phyloP scores from a whole-genome alignment of 768 basidiomycete genomes.

The Collybia mongolica region DNA sequence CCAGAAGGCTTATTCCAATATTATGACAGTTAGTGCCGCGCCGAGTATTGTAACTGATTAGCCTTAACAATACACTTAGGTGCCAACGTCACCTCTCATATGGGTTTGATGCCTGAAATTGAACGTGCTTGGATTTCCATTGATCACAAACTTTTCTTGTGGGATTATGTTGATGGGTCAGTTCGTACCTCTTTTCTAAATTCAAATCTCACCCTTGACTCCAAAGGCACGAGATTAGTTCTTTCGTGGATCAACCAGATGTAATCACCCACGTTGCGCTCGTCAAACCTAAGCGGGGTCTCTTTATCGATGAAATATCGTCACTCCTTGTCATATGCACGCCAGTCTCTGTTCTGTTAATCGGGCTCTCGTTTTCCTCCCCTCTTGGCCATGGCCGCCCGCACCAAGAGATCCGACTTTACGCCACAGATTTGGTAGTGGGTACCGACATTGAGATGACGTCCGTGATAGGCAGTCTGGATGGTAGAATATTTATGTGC shows the following conservation, averaged over 20 bases:
- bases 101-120: conserved; percentile 92
- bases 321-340: conserved; percentile 90
- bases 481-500: conserved; percentile 91
- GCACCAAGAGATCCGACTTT: conserved; percentile 81
- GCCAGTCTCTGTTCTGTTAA: conserved; percentile 74
- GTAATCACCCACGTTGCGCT: conserved; percentile 87
- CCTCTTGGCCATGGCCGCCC: conserved; percentile 37
- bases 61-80: conserved; percentile 35
- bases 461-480: conserved; percentile 72
- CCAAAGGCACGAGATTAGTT: conserved; percentile 80
- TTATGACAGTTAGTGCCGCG: conserved; percentile 60
- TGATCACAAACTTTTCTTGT: conserved; percentile 90
- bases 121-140: conserved; percentile 95
- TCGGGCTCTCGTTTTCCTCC: conserved; percentile 70
- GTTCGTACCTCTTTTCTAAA: conserved; percentile 21
- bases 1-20: conserved; percentile 78
- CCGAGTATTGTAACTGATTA: not conserved
- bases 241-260: conserved; percentile 90
- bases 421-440: conserved; percentile 83
- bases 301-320: conserved; percentile 93
- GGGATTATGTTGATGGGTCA: conserved; percentile 95
- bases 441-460: conserved; percentile 84
- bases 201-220: not conserved
- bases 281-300: conserved; percentile 78
- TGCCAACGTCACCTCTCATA: conserved; percentile 69